A percentile compares a stretch with the other conserved stretches of the same genome.
These are phyloP conservation scores for Cystobasidium slooffiae DNA, from an alignment of 1,284 basidiomycete genomes.

Conservation along the genomic window DNA sequence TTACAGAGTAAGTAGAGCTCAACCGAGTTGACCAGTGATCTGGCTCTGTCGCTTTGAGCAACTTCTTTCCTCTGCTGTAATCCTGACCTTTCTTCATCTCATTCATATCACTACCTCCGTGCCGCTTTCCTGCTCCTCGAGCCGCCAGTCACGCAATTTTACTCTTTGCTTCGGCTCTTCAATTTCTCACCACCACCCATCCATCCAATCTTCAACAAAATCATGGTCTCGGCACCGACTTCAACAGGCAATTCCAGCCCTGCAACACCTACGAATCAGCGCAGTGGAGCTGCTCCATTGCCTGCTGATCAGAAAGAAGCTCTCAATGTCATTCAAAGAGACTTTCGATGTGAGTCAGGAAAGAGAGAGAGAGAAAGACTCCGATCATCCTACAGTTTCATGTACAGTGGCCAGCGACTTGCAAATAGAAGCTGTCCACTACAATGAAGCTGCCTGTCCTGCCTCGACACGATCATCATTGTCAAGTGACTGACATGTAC, in stretches of 20 bases:
- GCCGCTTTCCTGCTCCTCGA: not conserved
- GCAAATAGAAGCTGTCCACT: not conserved
- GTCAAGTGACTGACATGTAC: not conserved
- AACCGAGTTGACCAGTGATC: no score
- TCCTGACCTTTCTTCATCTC: no score
- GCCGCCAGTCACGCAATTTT: not conserved
- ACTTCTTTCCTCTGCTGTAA: no score
- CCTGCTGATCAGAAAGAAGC: conserved; percentile 37
- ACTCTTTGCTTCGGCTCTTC: not conserved
- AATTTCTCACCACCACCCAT: not conserved
- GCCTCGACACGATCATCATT: no score
- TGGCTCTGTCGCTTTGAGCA: no score
- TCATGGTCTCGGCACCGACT: conserved; percentile 31
- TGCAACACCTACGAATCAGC: conserved; percentile 41
- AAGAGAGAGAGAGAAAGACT: not conserved
- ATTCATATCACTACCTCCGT: no score
- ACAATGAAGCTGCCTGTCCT: no score
- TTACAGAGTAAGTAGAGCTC: no score
- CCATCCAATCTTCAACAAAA: conserved; percentile 15
- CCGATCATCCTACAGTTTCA: not conserved
- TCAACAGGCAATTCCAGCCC: conserved; percentile 32
- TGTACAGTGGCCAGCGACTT: not conserved
- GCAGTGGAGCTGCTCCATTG: conserved; percentile 37
- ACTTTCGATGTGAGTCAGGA: conserved; percentile 39
- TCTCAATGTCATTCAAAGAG: conserved; percentile 34